These are phyloP conservation scores for Alternaria arbusti DNA, from an alignment of 2,329 filamentous ascomycete species.

Conservation along the genomic window DNA sequence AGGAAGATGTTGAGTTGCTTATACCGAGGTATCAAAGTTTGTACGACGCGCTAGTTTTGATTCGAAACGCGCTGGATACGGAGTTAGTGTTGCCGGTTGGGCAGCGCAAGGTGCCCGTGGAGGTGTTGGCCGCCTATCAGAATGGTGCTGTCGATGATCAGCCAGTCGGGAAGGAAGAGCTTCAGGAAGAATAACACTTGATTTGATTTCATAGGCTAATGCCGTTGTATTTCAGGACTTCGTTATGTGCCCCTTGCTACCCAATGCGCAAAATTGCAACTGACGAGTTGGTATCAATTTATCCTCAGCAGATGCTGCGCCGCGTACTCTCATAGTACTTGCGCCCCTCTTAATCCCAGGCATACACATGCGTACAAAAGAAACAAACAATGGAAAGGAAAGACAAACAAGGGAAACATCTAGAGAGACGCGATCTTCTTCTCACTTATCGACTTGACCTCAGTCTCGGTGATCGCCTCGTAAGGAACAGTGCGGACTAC, in stretches of 20 bases:
- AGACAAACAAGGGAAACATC: not conserved
- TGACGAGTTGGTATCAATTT: not conserved
- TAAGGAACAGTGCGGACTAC: not conserved
- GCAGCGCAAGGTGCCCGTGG: not conserved
- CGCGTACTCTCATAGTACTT: not conserved
- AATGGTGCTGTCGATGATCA: not conserved
- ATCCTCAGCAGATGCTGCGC: not conserved
- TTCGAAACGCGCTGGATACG: not conserved
- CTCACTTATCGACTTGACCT: not conserved
- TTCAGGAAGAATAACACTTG: not conserved
- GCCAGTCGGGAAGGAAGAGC: rapidly evolving
- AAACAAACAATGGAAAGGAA: not conserved
- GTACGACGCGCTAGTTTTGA: not conserved
- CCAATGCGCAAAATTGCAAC: not conserved
- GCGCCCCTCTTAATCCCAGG: not conserved
- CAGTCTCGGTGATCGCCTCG: not conserved
- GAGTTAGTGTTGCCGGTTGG: not conserved
- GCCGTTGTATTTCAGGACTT: not conserved
- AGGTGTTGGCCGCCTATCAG: not conserved
- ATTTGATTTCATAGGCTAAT: not conserved
- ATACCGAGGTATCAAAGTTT: not conserved
- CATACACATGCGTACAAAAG: not conserved
- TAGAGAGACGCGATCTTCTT: not conserved
- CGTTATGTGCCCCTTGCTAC: not conserved
- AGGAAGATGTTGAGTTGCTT: not conserved